Conservation (phyloP, 129 eudicot species). For the Centaurea solstitialis region DNA sequence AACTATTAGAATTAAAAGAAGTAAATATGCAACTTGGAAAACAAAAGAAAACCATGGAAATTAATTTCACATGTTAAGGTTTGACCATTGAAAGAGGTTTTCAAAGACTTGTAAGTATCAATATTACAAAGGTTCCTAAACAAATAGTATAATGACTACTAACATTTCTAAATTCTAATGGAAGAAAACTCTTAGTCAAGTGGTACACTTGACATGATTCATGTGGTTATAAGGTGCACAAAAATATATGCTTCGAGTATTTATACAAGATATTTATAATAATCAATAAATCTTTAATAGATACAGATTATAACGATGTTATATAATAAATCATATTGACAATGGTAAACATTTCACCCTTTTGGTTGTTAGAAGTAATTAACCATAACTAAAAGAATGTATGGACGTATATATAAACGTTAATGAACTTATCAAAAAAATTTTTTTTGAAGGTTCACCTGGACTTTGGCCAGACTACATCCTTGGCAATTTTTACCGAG, state of each 20-base stretch:
- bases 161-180: not conserved
- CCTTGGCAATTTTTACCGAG: too few relatives aligned
- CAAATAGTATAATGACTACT: slow-evolving; percentile 8
- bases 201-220: slow-evolving; percentile 17
- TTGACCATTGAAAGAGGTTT: slow-evolving; percentile 12
- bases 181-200: slow-evolving; percentile 19
- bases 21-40: not conserved
- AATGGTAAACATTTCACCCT: not conserved
- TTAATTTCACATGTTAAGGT: slow-evolving; percentile 7
- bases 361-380: not conserved
- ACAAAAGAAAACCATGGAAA: not conserved
- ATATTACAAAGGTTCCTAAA: not conserved
- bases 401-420: too few relatives aligned
- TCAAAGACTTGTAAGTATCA: not conserved
- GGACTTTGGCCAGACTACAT: too few relatives aligned
- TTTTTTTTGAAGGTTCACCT: too few relatives aligned
- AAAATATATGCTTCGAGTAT: not conserved
- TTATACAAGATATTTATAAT: not conserved
- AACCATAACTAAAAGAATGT: too few relatives aligned
- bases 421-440: too few relatives aligned
- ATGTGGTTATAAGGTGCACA: not conserved
- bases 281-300: not conserved
- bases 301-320: not conserved
- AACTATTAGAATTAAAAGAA: not conserved
- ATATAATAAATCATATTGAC: not conserved